Percentiles rank a stretch among this genome's conserved stretches.
Conservation (phyloP, 768 basidiomycete genomes). For the Sarcodon aspratus region DNA sequence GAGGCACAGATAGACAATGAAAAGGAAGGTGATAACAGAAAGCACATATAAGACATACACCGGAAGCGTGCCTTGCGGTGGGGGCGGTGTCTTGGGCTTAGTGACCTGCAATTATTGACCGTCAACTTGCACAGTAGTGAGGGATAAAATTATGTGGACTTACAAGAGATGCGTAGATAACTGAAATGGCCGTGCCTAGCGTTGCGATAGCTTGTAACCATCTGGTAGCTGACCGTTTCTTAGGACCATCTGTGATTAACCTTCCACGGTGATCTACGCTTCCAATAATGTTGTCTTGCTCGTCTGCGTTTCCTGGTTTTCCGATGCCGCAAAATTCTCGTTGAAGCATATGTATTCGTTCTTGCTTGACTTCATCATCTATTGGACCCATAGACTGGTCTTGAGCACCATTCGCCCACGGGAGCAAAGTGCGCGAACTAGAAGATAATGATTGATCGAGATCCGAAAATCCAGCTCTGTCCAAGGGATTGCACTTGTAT, state of each 20-base stretch:
- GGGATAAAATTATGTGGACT: constrained; percentile 12
- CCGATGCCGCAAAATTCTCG: constrained; percentile 44
- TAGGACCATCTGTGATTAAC: constrained; percentile 53
- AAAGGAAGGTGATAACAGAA: constrained; percentile 39
- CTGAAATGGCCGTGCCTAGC: constrained; percentile 38
- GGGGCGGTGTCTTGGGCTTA: constrained; percentile 37
- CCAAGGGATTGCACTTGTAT: constrained; percentile 19
- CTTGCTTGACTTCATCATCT: constrained; percentile 46
- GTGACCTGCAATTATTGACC: constrained; percentile 28
- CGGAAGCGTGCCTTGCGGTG: constrained; percentile 43
- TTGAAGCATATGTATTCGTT: constrained; percentile 61
- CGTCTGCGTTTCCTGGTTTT: constrained; percentile 22
- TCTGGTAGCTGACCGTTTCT: constrained; percentile 40
- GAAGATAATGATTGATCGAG: constrained; percentile 10
- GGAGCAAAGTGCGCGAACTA: constrained; percentile 26
- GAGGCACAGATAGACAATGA: constrained; percentile 43
- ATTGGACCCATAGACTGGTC: constrained; percentile 26
- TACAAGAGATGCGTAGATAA: constrained; percentile 55
- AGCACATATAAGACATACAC: constrained; percentile 47
- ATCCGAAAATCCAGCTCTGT: constrained; percentile 14
- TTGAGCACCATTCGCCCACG: constrained; percentile 41
- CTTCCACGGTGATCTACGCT: constrained; percentile 46
- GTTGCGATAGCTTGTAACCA: constrained; percentile 38
- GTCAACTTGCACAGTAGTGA: background rate
- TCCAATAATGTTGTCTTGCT: constrained; percentile 42